Conservation (phyloP, 2,329 filamentous ascomycete species). For the Blastomyces parvus region DNA sequence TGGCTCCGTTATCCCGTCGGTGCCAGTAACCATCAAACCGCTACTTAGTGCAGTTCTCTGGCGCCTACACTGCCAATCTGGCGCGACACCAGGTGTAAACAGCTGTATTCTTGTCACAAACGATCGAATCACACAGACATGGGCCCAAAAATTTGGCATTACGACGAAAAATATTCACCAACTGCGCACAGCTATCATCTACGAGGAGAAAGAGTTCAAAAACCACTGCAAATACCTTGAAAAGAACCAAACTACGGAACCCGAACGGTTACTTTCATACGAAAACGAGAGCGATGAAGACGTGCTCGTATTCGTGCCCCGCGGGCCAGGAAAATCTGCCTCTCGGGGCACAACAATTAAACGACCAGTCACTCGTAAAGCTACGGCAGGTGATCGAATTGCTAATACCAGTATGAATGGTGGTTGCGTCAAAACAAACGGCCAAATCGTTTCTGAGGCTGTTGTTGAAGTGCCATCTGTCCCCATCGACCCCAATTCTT, state of each 20-base stretch:
- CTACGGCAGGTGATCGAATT: slow-evolving; percentile 12
- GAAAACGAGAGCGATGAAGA: slow-evolving; percentile 42
- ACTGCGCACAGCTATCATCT: slow-evolving; percentile 38
- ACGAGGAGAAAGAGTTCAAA: slow-evolving; percentile 39
- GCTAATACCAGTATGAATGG: neutral
- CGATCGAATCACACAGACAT: slow-evolving; percentile 34
- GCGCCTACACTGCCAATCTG: slow-evolving; percentile 30
- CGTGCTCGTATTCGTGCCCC: slow-evolving; percentile 39
- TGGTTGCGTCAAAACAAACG: slow-evolving; percentile 2
- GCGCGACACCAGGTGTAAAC: slow-evolving; percentile 25
- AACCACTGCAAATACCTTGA: slow-evolving; percentile 38
- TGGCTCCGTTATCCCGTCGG: slow-evolving; percentile 29
- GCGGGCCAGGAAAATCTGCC: slow-evolving; percentile 31
- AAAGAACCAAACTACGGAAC: slow-evolving; percentile 31
- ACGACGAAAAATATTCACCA: slow-evolving; percentile 41
- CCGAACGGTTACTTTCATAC: slow-evolving; percentile 37
- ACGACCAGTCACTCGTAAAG: slow-evolving; percentile 22
- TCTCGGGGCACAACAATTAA: slow-evolving; percentile 20
- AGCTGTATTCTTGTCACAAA: slow-evolving; percentile 38
- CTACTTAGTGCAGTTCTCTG: slow-evolving; percentile 39
- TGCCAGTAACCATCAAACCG: slow-evolving; percentile 33
- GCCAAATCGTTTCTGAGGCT: slow-evolving; percentile 22
- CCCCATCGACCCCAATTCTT: slow-evolving; percentile 42
- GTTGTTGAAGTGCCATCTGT: slow-evolving; percentile 36
- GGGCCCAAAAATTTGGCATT: slow-evolving; percentile 41